These are phyloP conservation scores for Rhizophagus sp. DNA, from an alignment of 192 early-diverging fungal species.

Conservation along the genomic window DNA sequence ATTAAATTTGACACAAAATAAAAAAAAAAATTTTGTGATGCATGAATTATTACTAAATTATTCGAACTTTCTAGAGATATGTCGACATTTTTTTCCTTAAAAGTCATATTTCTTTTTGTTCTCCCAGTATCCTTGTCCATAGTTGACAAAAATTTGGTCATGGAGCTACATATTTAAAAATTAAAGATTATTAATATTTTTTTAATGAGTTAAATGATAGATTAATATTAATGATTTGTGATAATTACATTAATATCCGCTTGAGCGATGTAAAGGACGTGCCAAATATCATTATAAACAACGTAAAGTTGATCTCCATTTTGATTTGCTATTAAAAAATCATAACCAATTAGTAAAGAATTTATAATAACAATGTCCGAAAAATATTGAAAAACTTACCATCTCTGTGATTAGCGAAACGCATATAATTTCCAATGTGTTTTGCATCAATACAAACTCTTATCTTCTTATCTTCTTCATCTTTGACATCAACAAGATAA, in stretches of 20 bases:
- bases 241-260: conserved; percentile 13
- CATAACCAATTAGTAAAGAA: neutral
- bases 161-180: conserved; percentile 3
- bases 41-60: neutral
- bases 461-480: neutral
- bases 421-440: conserved; percentile 23
- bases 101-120: conserved; percentile 20
- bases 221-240: neutral
- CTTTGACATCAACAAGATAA: conserved; percentile 18
- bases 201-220: neutral
- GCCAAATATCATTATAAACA: conserved; percentile 18
- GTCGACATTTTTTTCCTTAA: neutral
- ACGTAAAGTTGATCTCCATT: conserved; percentile 21
- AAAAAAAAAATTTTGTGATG: no score
- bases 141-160: conserved; percentile 30
- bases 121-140: conserved; percentile 26
- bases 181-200: neutral
- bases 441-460: conserved; percentile 25
- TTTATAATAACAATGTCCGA: neutral
- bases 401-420: conserved; percentile 27
- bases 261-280: conserved; percentile 10
- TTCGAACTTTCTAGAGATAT: neutral
- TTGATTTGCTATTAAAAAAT: conserved; percentile 6
- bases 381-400: conserved; percentile 11
- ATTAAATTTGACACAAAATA: no score